Base-by-base conservation (phyloP, 305 asterid genomes). In the Vinca major region DNA sequence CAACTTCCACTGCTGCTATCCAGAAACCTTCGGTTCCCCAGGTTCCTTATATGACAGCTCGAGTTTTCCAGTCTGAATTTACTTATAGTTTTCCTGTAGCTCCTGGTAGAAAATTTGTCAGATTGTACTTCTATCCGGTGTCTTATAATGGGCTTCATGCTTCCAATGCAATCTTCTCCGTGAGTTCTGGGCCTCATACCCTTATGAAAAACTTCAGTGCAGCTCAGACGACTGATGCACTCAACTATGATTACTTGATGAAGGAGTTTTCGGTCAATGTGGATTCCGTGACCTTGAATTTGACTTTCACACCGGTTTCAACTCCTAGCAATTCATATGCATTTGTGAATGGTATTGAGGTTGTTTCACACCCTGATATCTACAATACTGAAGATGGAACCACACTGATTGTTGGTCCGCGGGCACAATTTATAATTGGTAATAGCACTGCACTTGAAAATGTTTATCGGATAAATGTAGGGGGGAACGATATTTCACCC, bases 41-140 rank as follows among this genome's bases (percentile, higher is more conserved):
- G 50, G 88, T 86, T 53, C 97, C 97, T 67, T 91, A 77, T 75
- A 86, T 91, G 96, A 81, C 90, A 11, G 95, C 96, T 19, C 86
- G 97, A 8, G 70, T 86, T 37, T 91, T 87, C 79, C 87, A 79
- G 36, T 85, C 96, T 5, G 75, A 84, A 12, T 87, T 83, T 82
- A 86, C 97, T 73, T 91, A 91, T 68, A 83, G 85, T 70, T 89
- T 91, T 72, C 97, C 95, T 0, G 91, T 91, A 51, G 95, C 87
- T 2, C 65, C 93, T 0, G 97, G 97, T 48, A 80, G 93, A 20
- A 91, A 87, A 73, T 91, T 85, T 50, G 66, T 91, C 50, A 93
- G 97, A 4, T 69, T 91, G 51, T 87, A 87, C 75, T 91, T 91
- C 86, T 91, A 91, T 36, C 97, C 97, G 3, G 90, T 84, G 4